Evolutionary conservation across 164 flowering plant genomes (phyloP), one percentile per base, ranked within the genome.

Genomic region (Vitis cinerea): DNA sequence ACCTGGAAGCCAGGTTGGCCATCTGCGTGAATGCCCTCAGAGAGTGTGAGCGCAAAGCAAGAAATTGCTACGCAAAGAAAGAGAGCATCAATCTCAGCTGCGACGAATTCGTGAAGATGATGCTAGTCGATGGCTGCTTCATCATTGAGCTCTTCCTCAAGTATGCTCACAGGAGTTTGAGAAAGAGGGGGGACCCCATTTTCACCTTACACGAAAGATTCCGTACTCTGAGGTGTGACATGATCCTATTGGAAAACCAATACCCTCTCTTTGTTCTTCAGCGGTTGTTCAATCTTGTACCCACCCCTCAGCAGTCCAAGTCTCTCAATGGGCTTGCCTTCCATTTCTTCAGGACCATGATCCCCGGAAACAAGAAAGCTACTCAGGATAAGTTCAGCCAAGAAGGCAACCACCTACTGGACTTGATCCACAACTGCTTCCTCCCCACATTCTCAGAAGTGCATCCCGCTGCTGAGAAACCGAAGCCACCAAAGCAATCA

Each of bases 71-170:
- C 19, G 64, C 48, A 10, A 82, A 75, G n/a, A 10, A 37, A 1
- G 83, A 75, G 14, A 10, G 30, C 1, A 51, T 81, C 23, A 13
- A 61, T 4, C 27, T 78, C 17, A 44, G 47, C 0, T 80, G 80
- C 13, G 69, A 82, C 69, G 72, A 77, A 1, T 81, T 87, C 14
- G 71, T 82, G 9, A 71, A 76, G 30, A 76, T 87, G 71, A 69
- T 87, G 82, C 17, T 87, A 14, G 56, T 84, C 15, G 90, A 87
- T 68, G 83, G 79, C 7, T 71, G 88, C 19, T 86, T 87, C 71
- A 73, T 83, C 13, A 74, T 84, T 29, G 90, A 87, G 70, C 82
- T 87, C 13, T 72, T 87, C 58, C 66, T 84, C 13, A 74, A 64
- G 64, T 73, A 55, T n/a, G 4, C 73, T 1, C 14, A 59, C 16